Percentiles rank a stretch among this genome's conserved stretches.
These are phyloP conservation scores for Calonectria pteridis DNA, from an alignment of 2,329 filamentous ascomycete genomes.

Conservation along the genomic window DNA sequence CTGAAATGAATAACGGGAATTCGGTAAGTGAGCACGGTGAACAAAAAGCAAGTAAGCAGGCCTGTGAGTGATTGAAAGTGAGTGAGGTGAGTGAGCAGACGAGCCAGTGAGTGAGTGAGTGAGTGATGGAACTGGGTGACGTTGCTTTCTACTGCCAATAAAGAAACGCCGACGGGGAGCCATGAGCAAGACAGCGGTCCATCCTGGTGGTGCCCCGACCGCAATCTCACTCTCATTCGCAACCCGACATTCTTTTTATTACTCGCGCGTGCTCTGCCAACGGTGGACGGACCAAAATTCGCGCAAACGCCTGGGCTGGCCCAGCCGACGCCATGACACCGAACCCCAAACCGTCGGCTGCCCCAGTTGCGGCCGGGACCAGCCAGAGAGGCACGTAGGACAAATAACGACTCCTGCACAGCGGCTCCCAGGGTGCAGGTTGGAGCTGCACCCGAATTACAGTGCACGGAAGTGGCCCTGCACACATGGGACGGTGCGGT, in stretches of 20 bases:
- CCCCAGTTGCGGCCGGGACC: slow-evolving; percentile 5
- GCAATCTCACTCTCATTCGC: slow-evolving; percentile 22
- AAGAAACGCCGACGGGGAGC: not conserved
- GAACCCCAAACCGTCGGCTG: slow-evolving; percentile 12
- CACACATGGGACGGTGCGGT: slow-evolving; percentile 6
- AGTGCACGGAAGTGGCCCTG: not conserved
- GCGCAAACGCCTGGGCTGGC: slow-evolving; percentile 25
- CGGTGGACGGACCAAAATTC: slow-evolving; percentile 26
- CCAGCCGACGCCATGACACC: slow-evolving; percentile 10
- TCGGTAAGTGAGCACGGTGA: not conserved
- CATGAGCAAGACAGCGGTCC: slow-evolving; percentile 8
- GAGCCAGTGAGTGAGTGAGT: not conserved
- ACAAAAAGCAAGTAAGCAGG: not conserved
- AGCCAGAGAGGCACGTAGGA: not conserved
- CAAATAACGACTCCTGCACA: slow-evolving; percentile 3
- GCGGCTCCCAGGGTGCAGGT: not conserved
- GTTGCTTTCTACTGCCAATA: not conserved
- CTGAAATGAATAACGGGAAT: not conserved
- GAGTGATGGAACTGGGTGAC: not conserved
- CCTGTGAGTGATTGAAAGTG: not conserved
- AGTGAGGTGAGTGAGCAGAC: not conserved
- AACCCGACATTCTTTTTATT: slow-evolving; percentile 14
- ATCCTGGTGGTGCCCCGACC: slow-evolving; percentile 8
- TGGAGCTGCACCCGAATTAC: slow-evolving; percentile 6
- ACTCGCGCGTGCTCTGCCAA: slow-evolving; percentile 11